A percentile compares a stretch with the other conserved stretches of the same genome.
These are phyloP conservation scores for Gamarada debralockiae DNA, from an alignment of 495 filamentous ascomycete genomes.

Conservation along the genomic window DNA sequence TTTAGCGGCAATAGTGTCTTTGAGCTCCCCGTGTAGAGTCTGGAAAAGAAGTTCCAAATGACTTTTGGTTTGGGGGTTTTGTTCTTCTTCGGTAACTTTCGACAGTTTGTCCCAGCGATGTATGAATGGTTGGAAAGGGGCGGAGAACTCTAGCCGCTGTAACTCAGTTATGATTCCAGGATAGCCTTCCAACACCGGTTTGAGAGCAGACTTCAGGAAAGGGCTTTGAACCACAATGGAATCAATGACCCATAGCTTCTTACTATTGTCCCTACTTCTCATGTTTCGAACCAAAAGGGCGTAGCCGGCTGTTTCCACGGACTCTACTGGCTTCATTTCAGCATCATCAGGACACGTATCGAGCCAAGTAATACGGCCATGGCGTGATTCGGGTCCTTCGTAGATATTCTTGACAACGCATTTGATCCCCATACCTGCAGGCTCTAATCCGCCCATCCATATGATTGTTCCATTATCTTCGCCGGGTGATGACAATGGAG, in stretches of 20 bases:
- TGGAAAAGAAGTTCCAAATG: conserved; percentile 54
- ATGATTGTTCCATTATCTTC: too few species aligned
- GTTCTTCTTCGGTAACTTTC: conserved; percentile 41
- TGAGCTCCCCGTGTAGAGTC: conserved; percentile 56
- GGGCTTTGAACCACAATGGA: conserved; percentile 64
- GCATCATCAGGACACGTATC: conserved; percentile 41
- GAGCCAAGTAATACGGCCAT: conserved; percentile 33
- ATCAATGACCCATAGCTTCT: conserved; percentile 53
- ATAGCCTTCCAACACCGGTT: conserved; percentile 53
- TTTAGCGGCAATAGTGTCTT: conserved; percentile 68
- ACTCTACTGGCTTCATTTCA: conserved; percentile 42
- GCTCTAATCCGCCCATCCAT: too few species aligned
- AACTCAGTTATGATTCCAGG: conserved; percentile 60
- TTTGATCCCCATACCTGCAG: too few species aligned
- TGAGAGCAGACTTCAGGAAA: conserved; percentile 51
- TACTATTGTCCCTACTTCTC: conserved; percentile 50
- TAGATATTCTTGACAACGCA: conserved; percentile 34
- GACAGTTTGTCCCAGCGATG: conserved; percentile 60
- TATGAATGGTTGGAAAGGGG: conserved; percentile 59
- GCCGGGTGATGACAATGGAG: too few species aligned
- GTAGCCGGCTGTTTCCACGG: conserved; percentile 46
- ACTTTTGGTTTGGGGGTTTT: conserved; percentile 41
- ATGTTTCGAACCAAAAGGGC: conserved; percentile 47
- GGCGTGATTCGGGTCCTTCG: conserved; percentile 23
- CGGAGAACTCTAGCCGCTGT: conserved; percentile 52